Evolutionary conservation across 108 stramenopile species (phyloP), one percentile per base, ranked within the genome.

Genomic region (Cyclotella atomus): DNA sequence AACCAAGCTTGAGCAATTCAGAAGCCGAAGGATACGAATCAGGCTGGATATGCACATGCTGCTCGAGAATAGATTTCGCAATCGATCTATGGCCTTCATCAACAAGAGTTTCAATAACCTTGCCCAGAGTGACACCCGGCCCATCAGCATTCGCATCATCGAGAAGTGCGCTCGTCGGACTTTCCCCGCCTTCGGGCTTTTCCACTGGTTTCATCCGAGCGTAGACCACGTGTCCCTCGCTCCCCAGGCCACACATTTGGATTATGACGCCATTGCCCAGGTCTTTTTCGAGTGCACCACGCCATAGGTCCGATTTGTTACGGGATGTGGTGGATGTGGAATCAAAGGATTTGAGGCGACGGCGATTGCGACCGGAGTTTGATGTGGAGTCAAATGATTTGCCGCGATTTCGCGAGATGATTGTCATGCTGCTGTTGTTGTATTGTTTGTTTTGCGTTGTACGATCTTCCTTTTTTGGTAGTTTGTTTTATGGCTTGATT

Each of bases 211-310:
- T 41, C 60, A 61, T 61, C 10, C 83, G 73, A 46, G 83, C 83
- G 49, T 54, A 84, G 62, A 80, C 83, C 0, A 78, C 74, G 36
- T 80, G 83, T 27, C 53, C 65, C 27, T 28, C 15, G n/a, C 74
- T 76, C 6, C 79, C 83, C 79, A 84, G 36, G 14, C 83, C 83
- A 23, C 70, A 62, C 54, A 84, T 80, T 55, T 84, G 74, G 34
- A 84, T 75, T 32, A 67, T 35, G 59, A 71, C 47, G 56, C 50
- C 60, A 25, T 84, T 62, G 30, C 64, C 75, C 10, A 79, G 32
- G 59, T 71, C 65, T 43, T 64, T 80, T 50, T 30, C 32, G 21
- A 80, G 21, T 20, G 83, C 44, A 14, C 65, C 75, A 33, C 66
- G 80, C 83, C 83, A 84, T 20, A 84, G 55, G 19, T 71, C 75